Base-by-base conservation (phyloP, 306 rosid genomes). In the Coriaria nepalensis region DNA sequence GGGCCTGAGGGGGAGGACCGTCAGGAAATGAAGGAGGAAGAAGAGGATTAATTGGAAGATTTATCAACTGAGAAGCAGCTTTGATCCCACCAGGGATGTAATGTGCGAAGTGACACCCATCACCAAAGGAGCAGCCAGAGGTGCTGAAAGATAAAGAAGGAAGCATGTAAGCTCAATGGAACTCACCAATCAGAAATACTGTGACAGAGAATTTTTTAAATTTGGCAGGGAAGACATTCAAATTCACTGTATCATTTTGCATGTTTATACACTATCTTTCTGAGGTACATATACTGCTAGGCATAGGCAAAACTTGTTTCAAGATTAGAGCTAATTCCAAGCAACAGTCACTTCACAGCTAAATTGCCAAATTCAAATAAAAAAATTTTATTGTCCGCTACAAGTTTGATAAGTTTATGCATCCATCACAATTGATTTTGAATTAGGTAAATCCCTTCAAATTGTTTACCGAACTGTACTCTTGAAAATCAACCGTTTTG, bases 81-180 rank as follows among this genome's bases (percentile, higher is more conserved):
- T 86, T 82, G 67, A 74, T 33, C 45, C 96, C 96, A 10, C 96
- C 96, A n/a, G 90, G 96, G 63, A 86, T 90, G 42, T 77, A 74
- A 58, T 86, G 95, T 69, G 71, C 53, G 63, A 86, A 81, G 58
- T 86, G 93, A 41, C 95, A 86, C 45, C 78, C 88, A 68, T 86
- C 96, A 10, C 96, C 96, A 70, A 82, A 86, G 50, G 93, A 93
- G 68, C 96, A 86, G 35, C 96, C 96, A 56, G 96, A 82, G 49
- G 96, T 82, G 68, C 96, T 82, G 90, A 77, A 70, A 37, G 60
- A 33, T 35, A 33, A 4, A 64, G 33, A 9, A 52, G 29, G 29
- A 52, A 32, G 63, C 40, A 12, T 15, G 35, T 54, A 9, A 39
- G 47, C 38, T 57, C 47, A 34, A 10, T 36, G 5, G 2, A 35